Evolutionary conservation across 768 basidiomycete genomes (phyloP), one percentile per base, ranked within the genome.

Genomic region (Mycena haematopus): DNA sequence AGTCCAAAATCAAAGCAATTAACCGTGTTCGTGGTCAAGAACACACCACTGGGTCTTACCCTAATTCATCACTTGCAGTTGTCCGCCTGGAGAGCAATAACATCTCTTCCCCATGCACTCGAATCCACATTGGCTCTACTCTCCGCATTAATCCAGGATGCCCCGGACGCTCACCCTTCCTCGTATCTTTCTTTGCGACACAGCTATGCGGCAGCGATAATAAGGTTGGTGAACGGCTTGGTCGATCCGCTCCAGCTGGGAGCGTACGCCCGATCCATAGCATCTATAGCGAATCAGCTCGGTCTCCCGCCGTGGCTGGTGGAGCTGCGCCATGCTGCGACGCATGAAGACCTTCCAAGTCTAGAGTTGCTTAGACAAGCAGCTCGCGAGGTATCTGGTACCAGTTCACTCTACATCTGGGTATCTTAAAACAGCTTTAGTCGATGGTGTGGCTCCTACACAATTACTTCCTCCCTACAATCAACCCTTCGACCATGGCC

Each of bases 231-330:
- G 66, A 99, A 99, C 69, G 93, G 95, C 1, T 82, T 99, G 38
- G 96, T 98, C 8, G 97, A 99, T 70, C 95, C 96, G 15, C 80
- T 97, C 13, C 97, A 99, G 71, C 82, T 86, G 11, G 93, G 95
- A 8, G 84, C 85, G 21, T 99, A 92, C 71, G 96, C 97, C 3
- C 83, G 95, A 22, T 90, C 97, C 2, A 98, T 99, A 68, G 86
- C 91, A 0, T 86, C 90, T 42, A 92, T 99, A 64, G 95, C 96
- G 1, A 79, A 82, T 3, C 92, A 96, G 70, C 83, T 99, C 13
- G 90, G 90, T 0, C 79, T 99, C 1, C 96, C 97, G 0, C 76
- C 82, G 0, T 95, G 92, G 89, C 80, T 99, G 11, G 95, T 99
- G 14, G 93, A 96, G 67, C 80, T 99, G 13, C 83, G 97, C 42